Base-by-base conservation (phyloP, 768 basidiomycete species). In the Tephrocybe sp. region DNA sequence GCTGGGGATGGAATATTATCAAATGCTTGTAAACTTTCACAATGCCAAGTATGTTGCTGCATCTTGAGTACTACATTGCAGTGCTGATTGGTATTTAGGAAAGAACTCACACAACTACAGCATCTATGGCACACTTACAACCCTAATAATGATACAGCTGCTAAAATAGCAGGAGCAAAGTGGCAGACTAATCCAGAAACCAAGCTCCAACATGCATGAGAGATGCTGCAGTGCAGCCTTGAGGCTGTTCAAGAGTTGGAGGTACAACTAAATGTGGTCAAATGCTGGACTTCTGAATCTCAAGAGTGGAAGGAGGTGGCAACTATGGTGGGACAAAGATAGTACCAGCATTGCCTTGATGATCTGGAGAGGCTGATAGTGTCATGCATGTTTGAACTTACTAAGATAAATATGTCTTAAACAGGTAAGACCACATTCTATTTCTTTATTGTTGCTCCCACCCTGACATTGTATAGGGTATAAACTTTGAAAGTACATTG, bases 231-330 rank as follows among this genome's bases (percentile, higher is more conserved):
- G n/a, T n/a, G n/a, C n/a, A n/a, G n/a, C n/a, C n/a, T n/a, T n/a
- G n/a, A n/a, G n/a, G n/a, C 14, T 17, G 46, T 57, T 1, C 53
- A 58, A 30, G 49, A 34, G 1, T n/a, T 58, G 0, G 64, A 63
- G 40, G 10, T 37, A 12, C 15, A 55, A 41, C 33, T 64, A 21
- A 50, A 40, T 11, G 45, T 64, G 4, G 23, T 8, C 3, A 21
- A 23, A 10, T 26, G 45, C 2, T 66, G 63, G 63, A 54, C 12
- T 4, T 32, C 50, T 7, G 42, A 28, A 0, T 15, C 11, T 12
- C 20, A 7, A 0, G 53, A 60, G 5, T 64, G 56, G 53, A 34
- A 11, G n/a, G 11, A 32, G 3, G 55, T 53, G 0, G 41, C 38
- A 0, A 37, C 6, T 0, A 24, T 59, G 18, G 49, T 57, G 0